Base-by-base conservation (phyloP, 805 yeast genomes). In the Torulaspora microellipsoides region DNA sequence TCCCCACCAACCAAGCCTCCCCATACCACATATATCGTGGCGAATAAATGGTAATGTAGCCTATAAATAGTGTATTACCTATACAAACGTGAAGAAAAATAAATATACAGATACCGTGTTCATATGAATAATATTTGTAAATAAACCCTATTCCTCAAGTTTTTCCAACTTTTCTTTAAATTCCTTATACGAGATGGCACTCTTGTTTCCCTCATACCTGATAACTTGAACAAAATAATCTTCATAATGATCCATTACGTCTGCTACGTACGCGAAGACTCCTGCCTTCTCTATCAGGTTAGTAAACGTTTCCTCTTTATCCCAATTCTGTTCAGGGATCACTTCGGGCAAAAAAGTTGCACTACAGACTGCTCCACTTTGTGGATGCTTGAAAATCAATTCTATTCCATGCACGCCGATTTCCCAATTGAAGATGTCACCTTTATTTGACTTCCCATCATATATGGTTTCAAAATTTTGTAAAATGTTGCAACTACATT, bases 301-400 rank as follows among this genome's bases (percentile, higher is more conserved):
- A 47, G 70, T 70, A 43, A 91, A 64, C 0, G 98, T 91, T 17
- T 85, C 81, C 13, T 68, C 66, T 54, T 84, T 76, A 25, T 43
- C 46, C 50, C 52, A 43, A 1, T 77, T 80, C 53, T 90, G 95
- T 52, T 91, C 98, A 4, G 68, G 72, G 15, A 96, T 95, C 1
- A 93, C 98, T 33, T 81, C 85, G 0, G 99, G 99, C 32, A 93
- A 66, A 53, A 88, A 93, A 0, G 98, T 93, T 0, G 97, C 88
- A 38, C 83, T 76, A 25, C 69, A 72, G 0, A 58, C 46, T 3
- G 65, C 57, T 1, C 75, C 72, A 7, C 59, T 53, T 3, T 34
- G 41, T 3, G 64, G 63, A 15, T 66, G 55, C 9, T 58, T 58
- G 53, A 87, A 78, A 13, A 66, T 60, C 5, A 89, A 74, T 43